Evolutionary conservation across 1,284 basidiomycete genomes (phyloP), one percentile per base, ranked within the genome.

Genomic region (Melampsora americana): DNA sequence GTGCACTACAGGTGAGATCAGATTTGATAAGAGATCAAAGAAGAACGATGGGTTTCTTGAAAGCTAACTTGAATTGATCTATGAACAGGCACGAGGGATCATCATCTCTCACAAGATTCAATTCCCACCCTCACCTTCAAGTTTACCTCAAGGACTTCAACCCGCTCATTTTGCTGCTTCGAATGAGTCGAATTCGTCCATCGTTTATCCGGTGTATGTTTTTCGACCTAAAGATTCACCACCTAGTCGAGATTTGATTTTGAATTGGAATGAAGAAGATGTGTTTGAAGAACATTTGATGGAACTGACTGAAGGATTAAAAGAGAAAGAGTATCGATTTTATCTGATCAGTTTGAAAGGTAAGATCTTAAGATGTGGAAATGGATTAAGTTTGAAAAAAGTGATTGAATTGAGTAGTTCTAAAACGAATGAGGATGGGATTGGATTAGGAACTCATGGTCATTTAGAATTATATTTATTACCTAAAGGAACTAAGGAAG

Each of bases 231-330:
- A 67, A 30, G 72, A 74, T 39, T 23, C 44, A 42, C 56, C 56
- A 60, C 72, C 72, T 23, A 74, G 46, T 23, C 30, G 65, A 59
- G 72, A 74, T 39, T 64, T 74, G 9, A 39, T 74, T 14, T 50
- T 74, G 16, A n/a, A 18, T 20, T 74, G 72, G 72, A 46, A 67
- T 42, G 72, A 74, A 56, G 65, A 74, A 59, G 64, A 74, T 61
- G 12, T 61, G 23, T 66, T 74, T 9, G 30, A 32, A 23, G 72
- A 56, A 48, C 72, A 67, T 60, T 32, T 74, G 23, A 26, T 60
- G 28, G 48, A 66, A 74, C 64, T 74, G 14, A 53, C 30, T 35
- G 39, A 42, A 35, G 50, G 50, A 18, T 26, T 2, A 23, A 11
- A 20, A 6, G 28, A 6, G 7, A 9, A 62, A 11, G 26, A 14